Base-by-base conservation (phyloP, 2,329 filamentous ascomycete species). In the Alternaria sp. region DNA sequence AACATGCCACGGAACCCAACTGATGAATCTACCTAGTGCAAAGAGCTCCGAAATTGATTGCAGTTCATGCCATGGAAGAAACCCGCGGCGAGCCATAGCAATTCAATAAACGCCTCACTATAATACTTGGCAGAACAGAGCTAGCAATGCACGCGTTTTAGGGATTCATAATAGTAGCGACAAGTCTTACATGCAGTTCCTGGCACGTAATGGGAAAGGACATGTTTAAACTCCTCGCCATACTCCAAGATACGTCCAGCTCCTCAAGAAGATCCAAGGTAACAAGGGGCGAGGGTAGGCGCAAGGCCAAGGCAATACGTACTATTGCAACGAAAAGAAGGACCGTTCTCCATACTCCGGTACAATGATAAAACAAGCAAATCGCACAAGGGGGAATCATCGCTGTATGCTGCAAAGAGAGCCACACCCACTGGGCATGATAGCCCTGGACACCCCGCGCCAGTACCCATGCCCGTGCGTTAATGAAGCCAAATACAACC, bases 321-420 rank as follows among this genome's bases (percentile, higher is more conserved):
- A 54, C 15, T 44, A 61, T 52, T 23, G 40, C 54, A 52, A 54
- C 56, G 67, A 67, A 51, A 61, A 55, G 32, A 21, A 47, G 44
- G 57, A 54, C 57, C 55, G 23, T 51, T 72, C 69, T 70, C 67
- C 64, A 62, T 36, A 77, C 76, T 72, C 76, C 77, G 66, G 67
- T 70, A 73, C 68, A 69, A 58, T 66, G 68, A 67, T 71, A 45
- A 57, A 59, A 64, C 54, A 73, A 77, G 72, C 61, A 77, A 74
- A 79, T 76, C 77, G 78, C 77, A 73, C 74, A 78, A 79, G 77
- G 79, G 78, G 79, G 77, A 80, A 81, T 81, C 79, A 79, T 80
- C 76, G 79, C 78, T 80, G 76, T 79, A 81, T 80, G 77, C 77
- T 79, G 71, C 72, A 80, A 80, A 79, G 74, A 73, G 76, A 69